Base-by-base conservation (phyloP, 2,329 filamentous ascomycete genomes). In the Penicillium sp. region DNA sequence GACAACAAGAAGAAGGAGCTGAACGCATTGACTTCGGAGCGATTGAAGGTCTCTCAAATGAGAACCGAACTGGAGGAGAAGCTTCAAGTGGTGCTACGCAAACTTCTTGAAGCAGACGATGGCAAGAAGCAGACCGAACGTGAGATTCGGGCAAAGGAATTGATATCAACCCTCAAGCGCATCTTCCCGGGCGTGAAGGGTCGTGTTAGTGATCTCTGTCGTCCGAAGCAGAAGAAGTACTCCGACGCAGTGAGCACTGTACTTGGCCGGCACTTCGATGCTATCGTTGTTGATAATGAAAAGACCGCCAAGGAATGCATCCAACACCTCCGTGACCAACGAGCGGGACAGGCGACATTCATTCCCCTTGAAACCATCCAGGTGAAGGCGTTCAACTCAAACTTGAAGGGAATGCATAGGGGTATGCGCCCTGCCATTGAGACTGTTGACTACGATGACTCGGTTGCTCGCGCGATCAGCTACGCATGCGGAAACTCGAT, bases 361-460 rank as follows among this genome's bases (percentile, higher is more conserved):
- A 92, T 97, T 59, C 94, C 94, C 1, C 81, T 99, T 16, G 94
- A 99, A 78, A 97, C 96, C 48, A 96, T 99, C 72, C 95, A 97
- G 68, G 92, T 97, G 69, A 92, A 90, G 71, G 87, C 90, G 10
- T 85, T 94, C 55, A 96, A 96, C 70, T 89, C 91, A 5, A 92
- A 90, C 55, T 80, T 99, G 61, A 97, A 97, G 75, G 90, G 92
- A 27, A 88, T 96, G 71, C 83, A 90, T 51, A 89, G 90, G 38
- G 90, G 89, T 43, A 86, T 87, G 73, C 86, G 93, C 7, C 83
- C 97, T 54, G 95, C 93, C 0, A 96, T 99, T 59, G 94, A 99
- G 71, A 95, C 92, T 0, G 93, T 99, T 64, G 92, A 96, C 67
- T 99, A 94, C 67, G 94, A 97, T 65, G 83, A 88, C 3, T 85